Evolutionary conservation across 345 rosid species (phyloP).

Genomic region (Barbarea vulgaris): DNA sequence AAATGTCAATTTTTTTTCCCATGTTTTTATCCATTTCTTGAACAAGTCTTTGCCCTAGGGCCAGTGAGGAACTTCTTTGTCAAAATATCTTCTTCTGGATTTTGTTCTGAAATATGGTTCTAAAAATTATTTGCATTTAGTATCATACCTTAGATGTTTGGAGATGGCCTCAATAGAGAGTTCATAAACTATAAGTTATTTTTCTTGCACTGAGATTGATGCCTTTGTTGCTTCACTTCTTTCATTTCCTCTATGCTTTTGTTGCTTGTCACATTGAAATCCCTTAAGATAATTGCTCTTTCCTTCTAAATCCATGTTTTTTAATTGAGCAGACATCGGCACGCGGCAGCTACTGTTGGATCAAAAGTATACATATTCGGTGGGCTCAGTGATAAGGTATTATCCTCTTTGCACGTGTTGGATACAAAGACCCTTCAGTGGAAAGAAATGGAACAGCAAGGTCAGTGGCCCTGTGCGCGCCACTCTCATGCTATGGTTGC

Average conservation of each 20-base stretch:
- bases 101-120: not conserved
- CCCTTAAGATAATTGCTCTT: not conserved
- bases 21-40: not conserved
- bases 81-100: not conserved
- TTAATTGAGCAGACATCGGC: constrained; percentile 71
- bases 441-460: constrained; percentile 58
- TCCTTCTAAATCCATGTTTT: constrained; percentile 25
- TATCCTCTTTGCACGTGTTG: constrained; percentile 61
- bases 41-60: not conserved
- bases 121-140: not conserved
- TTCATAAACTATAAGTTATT: not conserved
- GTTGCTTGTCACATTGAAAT: not conserved
- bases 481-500: constrained; percentile 92
- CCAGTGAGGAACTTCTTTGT: not conserved
- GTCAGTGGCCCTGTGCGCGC: constrained; percentile 74
- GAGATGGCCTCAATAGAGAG: not conserved
- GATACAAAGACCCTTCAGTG: constrained; percentile 59
- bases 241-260: not conserved
- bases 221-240: not conserved
- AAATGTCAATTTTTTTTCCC: constrained; percentile 16
- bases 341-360: constrained; percentile 77
- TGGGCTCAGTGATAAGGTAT: constrained; percentile 60
- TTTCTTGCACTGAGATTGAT: not conserved
- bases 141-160: not conserved
- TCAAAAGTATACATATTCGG: constrained; percentile 76